Evolutionary conservation across 441 rosid species (phyloP), one percentile per base, ranked within the genome.

Genomic region (Metrosideros polymorpha): DNA sequence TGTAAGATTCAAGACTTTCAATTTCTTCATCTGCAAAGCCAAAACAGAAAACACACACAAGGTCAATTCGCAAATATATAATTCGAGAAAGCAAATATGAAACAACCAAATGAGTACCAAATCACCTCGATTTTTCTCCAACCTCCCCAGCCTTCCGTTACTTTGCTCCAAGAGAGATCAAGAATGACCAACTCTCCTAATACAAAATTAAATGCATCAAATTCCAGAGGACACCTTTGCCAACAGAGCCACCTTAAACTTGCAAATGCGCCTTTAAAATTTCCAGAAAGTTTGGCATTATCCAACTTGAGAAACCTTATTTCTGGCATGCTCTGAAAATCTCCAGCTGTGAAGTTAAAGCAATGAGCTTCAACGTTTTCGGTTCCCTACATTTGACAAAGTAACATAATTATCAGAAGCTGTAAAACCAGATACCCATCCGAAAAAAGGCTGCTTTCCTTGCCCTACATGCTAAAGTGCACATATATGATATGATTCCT

Each of bases 31-130:
- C 77, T 66, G 45, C 0, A 66, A 19, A 66, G 1, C 0, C 45
- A 19, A 35, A 66, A 19, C 61, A 9, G 2, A 6, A 32, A 19
- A 19, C 27, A 0, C 15, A 0, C 77, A 4, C 27, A 2, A 4
- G 45, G 27, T 63, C 76, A 63, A 4, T 18, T 63, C 3, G 0
- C 6, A 32, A 7, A 63, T 63, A 30, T 63, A 30, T 32, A 32
- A 63, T 63, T 63, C 43, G 0, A 63, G 2, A 8, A 63, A 63
- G 6, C 22, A 30, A 61, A 1, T 1, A 3, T 30, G 4, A 63
- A 32, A 32, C 24, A 0, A 61, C 12, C 6, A 61, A 1, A 15
- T n/a, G n/a, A n/a, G n/a, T 32, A 63, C 6, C 2, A 30, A 63
- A 61, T 24, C 42, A 61, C 75, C 75, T 63, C 32, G 27, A 63